phyloP scores from a whole-genome alignment of 768 basidiomycete species.

The Daedaleopsis sinensis region DNA sequence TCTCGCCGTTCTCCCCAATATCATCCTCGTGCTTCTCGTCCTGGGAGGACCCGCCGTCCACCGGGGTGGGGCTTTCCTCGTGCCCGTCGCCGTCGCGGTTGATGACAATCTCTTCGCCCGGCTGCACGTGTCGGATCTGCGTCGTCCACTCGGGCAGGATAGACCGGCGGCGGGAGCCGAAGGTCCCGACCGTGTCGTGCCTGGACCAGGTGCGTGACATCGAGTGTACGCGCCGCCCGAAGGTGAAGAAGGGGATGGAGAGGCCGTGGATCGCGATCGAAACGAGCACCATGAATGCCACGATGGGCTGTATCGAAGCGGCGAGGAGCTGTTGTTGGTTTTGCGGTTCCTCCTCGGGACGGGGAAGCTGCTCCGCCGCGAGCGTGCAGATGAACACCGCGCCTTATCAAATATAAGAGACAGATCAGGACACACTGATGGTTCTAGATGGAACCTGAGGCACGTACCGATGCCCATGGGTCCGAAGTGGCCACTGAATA shows the following conservation, averaged over 20 bases:
- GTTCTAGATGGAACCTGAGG: neutral
- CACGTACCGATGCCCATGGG: conserved; percentile 75
- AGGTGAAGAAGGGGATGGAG: conserved; percentile 93
- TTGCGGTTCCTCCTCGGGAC: conserved; percentile 46
- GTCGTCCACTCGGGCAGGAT: conserved; percentile 82
- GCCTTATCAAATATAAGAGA: conserved; percentile 43
- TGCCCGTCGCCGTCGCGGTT: conserved; percentile 68
- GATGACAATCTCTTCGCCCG: conserved; percentile 80
- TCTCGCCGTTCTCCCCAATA: conserved; percentile 6
- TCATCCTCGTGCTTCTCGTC: conserved; percentile 33
- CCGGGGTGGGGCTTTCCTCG: conserved; percentile 45
- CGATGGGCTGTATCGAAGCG: conserved; percentile 86
- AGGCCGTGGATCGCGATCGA: conserved; percentile 89
- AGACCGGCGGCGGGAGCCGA: conserved; percentile 27
- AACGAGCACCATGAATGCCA: conserved; percentile 91
- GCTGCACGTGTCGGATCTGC: conserved; percentile 68
- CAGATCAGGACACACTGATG: neutral
- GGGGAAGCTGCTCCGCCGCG: conserved; percentile 63
- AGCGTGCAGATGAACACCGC: conserved; percentile 93
- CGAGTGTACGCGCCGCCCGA: conserved; percentile 88
- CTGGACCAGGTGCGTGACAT: conserved; percentile 92
- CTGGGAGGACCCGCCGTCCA: conserved; percentile 37
- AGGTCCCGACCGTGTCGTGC: conserved; percentile 49
- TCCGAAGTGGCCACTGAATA: conserved; percentile 96
- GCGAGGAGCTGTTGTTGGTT: conserved; percentile 68